A percentile compares a stretch with the other conserved stretches of the same genome.
These are phyloP conservation scores for Boletus subparvulus DNA, from an alignment of 768 basidiomycete species.

Conservation along the genomic window DNA sequence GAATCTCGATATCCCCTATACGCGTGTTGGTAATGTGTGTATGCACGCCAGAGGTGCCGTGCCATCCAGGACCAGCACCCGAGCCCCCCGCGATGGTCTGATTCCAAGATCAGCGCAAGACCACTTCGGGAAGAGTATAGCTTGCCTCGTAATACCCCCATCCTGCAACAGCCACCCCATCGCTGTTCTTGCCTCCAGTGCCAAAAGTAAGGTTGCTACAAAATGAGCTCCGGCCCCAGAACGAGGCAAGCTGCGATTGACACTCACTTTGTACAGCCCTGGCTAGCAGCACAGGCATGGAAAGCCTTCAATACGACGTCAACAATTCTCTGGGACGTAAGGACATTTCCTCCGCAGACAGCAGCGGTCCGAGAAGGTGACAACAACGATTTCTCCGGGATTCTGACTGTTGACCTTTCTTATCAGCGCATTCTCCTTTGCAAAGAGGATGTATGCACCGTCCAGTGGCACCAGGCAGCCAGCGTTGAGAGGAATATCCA, in stretches of 20 bases:
- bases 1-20: conserved; percentile 90
- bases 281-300: conserved; percentile 86
- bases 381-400: conserved; percentile 77
- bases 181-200: conserved; percentile 79
- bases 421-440: neutral
- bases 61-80: conserved; percentile 86
- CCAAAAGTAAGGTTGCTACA: conserved; percentile 86
- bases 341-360: conserved; percentile 90
- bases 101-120: conserved; percentile 1
- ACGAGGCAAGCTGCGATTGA: neutral
- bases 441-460: conserved; percentile 43
- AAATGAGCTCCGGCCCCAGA: neutral
- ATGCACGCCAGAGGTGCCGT: conserved; percentile 91
- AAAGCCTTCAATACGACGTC: conserved; percentile 94
- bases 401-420: conserved; percentile 51
- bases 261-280: conserved; percentile 88
- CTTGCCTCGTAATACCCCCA: conserved; percentile 89
- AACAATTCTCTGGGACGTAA: conserved; percentile 90
- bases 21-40: conserved; percentile 93
- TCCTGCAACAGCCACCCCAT: conserved; percentile 71
- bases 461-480: conserved; percentile 88
- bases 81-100: conserved; percentile 91
- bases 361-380: conserved; percentile 84
- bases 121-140: neutral
- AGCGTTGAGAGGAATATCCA: conserved; percentile 90